These are phyloP conservation scores for Aspergillus conjunctus DNA, from an alignment of 495 filamentous ascomycete species.

Conservation along the genomic window DNA sequence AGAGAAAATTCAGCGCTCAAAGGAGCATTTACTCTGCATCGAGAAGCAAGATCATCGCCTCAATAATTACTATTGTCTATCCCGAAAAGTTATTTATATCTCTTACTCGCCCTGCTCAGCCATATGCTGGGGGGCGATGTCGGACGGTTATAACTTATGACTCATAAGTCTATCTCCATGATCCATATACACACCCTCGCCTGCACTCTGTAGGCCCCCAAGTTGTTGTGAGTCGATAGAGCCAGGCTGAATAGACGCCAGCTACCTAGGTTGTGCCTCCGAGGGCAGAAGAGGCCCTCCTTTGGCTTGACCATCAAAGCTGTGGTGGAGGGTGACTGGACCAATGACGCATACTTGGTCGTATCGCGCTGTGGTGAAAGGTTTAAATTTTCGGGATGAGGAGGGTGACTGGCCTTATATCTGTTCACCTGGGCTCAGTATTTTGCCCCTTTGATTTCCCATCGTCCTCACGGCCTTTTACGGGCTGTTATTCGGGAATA, in stretches of 20 bases:
- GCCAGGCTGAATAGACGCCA: conserved; percentile 7
- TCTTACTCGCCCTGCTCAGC: conserved; percentile 3
- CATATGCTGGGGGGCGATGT: conserved; percentile 9
- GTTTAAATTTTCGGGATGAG: conserved; percentile 1
- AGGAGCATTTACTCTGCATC: background rate
- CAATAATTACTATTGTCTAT: background rate
- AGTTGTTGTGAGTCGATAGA: conserved; percentile 14
- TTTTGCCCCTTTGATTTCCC: conserved; percentile 1
- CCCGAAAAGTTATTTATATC: background rate
- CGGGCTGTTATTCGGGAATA: conserved; percentile 5
- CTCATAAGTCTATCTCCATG: conserved; percentile 9
- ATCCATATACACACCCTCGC: conserved; percentile 9
- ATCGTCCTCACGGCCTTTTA: background rate
- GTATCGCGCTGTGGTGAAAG: conserved; percentile 2
- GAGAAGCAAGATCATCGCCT: background rate
- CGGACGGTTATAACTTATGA: conserved; percentile 10
- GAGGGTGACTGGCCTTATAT: conserved; percentile 17
- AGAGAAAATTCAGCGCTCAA: background rate
- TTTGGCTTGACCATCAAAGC: conserved; percentile 2
- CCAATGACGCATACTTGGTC: conserved; percentile 18
- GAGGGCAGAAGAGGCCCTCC: background rate
- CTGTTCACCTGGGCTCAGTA: conserved; percentile 1
- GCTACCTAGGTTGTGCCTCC: background rate
- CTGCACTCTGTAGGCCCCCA: conserved; percentile 15
- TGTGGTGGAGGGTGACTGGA: conserved; percentile 13